These are phyloP conservation scores for Candida andamanensis DNA, from an alignment of 805 yeast species.

Conservation along the genomic window DNA sequence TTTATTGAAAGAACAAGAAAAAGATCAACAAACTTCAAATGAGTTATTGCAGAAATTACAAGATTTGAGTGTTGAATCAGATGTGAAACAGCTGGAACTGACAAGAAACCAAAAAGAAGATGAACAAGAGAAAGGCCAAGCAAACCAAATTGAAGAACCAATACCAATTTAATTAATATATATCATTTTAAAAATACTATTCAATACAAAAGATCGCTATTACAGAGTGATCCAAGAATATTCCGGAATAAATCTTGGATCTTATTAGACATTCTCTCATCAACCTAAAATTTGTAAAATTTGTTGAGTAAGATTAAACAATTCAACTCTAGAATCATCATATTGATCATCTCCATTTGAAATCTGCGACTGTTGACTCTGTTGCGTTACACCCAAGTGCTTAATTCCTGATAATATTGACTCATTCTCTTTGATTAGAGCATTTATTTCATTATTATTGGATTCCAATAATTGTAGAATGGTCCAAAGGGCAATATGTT, in stretches of 20 bases:
- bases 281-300: slow-evolving; percentile 50
- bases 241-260: slow-evolving; percentile 6
- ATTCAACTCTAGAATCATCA: slow-evolving; percentile 61
- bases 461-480: slow-evolving; percentile 88
- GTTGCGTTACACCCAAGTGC: slow-evolving; percentile 38
- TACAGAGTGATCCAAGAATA: too few relatives aligned
- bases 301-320: slow-evolving; percentile 64
- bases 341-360: slow-evolving; percentile 31
- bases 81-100: neutral
- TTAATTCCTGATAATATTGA: slow-evolving; percentile 52
- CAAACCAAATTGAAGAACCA: neutral
- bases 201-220: too few relatives aligned
- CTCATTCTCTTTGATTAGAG: slow-evolving; percentile 50
- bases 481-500: slow-evolving; percentile 97
- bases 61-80: slow-evolving; percentile 8
- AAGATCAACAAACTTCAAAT: slow-evolving; percentile 3
- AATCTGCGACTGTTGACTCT: slow-evolving; percentile 24
- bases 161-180: too few relatives aligned
- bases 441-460: slow-evolving; percentile 58
- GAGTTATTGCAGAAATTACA: slow-evolving; percentile 12
- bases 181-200: too few relatives aligned
- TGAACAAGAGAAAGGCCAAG: neutral
- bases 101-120: slow-evolving; percentile 2
- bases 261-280: too few relatives aligned
- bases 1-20: slow-evolving; percentile 15